phyloP scores from a whole-genome alignment of 2,329 filamentous ascomycete species.

The Diaporthe vexans region DNA sequence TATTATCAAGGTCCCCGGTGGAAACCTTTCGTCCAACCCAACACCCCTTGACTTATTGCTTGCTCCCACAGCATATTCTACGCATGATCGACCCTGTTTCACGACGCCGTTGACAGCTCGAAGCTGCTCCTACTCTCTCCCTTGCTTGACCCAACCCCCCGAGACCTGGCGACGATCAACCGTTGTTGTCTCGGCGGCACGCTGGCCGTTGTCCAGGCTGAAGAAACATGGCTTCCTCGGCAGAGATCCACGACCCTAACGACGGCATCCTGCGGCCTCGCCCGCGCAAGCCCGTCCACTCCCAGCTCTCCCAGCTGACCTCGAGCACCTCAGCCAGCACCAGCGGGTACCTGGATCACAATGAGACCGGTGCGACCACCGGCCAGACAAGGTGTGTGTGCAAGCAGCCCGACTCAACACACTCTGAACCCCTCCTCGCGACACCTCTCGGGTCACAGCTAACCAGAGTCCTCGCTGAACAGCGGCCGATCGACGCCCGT shows the following conservation, averaged over 20 bases:
- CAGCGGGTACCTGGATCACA: conserved; percentile 53
- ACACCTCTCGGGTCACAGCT: neutral
- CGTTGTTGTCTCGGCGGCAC: neutral
- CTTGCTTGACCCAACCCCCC: neutral
- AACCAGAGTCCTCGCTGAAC: conserved; percentile 39
- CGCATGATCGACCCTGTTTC: neutral
- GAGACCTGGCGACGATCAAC: conserved; percentile 22
- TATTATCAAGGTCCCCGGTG: neutral
- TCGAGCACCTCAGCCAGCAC: conserved; percentile 53
- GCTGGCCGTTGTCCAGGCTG: neutral
- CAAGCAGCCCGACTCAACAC: neutral
- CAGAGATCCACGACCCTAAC: conserved; percentile 49
- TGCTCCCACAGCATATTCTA: neutral
- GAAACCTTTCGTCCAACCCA: neutral
- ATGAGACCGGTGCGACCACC: conserved; percentile 55
- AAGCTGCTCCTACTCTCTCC: neutral
- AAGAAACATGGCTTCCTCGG: conserved; percentile 48
- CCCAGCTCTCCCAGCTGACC: conserved; percentile 60
- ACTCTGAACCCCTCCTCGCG: no score
- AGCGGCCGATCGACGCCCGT: conserved; percentile 89
- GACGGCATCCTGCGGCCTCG: conserved; percentile 64
- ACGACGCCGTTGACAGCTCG: conserved; percentile 2
- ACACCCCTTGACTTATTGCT: neutral
- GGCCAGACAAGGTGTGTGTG: conserved; percentile 63
- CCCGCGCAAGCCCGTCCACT: conserved; percentile 63